Evolutionary conservation across 441 rosid genomes (phyloP), one percentile per base, ranked within the genome.

Genomic region (Gossypium davidsonii): DNA sequence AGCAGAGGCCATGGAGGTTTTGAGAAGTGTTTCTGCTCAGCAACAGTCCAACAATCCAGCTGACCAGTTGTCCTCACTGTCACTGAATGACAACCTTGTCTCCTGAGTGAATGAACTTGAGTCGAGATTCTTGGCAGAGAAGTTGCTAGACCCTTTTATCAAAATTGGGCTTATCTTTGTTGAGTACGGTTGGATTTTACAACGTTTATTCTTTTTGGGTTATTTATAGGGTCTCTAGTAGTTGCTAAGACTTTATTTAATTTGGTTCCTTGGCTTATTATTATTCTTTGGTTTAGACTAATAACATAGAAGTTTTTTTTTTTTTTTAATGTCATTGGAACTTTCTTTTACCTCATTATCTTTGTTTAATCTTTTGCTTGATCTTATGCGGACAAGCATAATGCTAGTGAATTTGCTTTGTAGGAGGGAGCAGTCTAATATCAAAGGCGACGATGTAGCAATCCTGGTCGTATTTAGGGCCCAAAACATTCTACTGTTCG

Each of bases 1-100:
- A 17, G 88, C 80, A 4, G 93, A 89, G 73, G 93, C 93, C 73
- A 81, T 87, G 91, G 91, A 89, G 72, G 90, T 87, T 6, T 74
- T 87, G 78, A 83, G 89, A 83, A 87, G 73, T 80, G 89, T 86
- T 17, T 82, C 86, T 71, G 79, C 83, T 67, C 89, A 76, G 76
- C 87, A 80, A 70, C 85, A 81, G 48, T 83, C 82, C 62, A 82
- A 75, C 61, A 78, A 65, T 71, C 78, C 89, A 10, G 82, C 71
- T 0, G 85, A 89, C 76, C 91, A 84, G 73, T 77, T 87, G 55
- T 87, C 90, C 44, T 85, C 85, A 15, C 70, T 87, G 31, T 87
- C 91, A 49, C 79, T 89, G 71, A 82, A 75, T 64, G 89, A 82
- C 68, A 89, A 78, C 79, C 79, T 85, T 61, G 84, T 78, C 51